Evolutionary conservation across 169 alveolate genomes (phyloP), one percentile per base, ranked within the genome.

Genomic region (Plasmodium gallinaceum): DNA sequence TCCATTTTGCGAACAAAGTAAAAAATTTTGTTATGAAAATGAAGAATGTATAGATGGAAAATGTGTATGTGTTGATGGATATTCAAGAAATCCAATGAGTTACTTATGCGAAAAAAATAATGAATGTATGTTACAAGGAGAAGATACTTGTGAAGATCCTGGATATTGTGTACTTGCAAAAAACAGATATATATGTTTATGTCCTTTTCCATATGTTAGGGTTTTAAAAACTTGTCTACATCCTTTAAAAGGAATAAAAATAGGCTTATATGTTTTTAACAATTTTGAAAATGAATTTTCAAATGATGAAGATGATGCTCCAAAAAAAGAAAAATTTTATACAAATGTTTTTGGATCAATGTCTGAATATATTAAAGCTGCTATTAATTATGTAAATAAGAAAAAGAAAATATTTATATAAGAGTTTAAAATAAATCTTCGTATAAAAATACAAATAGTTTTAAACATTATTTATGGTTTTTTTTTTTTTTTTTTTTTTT

Each of bases 61-160:
- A 61, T 86, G 92, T 46, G 87, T 70, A 39, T 86, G 92, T 20
- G 69, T 86, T 73, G 70, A 66, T 0, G 92, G 92, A 2, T 86
- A 86, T 51, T 69, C 75, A 58, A 86, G 92, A 70, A 69, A 86
- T 71, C 92, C 92, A 2, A 86, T 86, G 87, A 86, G 92, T 70
- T 70, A 65, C 42, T 37, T 86, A 22, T 86, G 92, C 39, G 92
- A 86, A 61, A 57, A 86, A 70, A 70, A 70, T 61, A 86, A 86
- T 54, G 92, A 86, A 64, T 86, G 92, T 52, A 26, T 86, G 39
- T 6, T 70, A 60, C 22, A 52, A 24, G 42, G 68, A 20, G 43
- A 54, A n/a, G 24, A 54, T 24, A 70, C 48, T 7, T 86, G 92
- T 65, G 58, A 86, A 58, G 68, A 43, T 10, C 92, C 92, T 0